Evolutionary conservation across 305 asterid genomes (phyloP), one percentile per base, ranked within the genome.

Genomic region (Solanum hybrid): DNA sequence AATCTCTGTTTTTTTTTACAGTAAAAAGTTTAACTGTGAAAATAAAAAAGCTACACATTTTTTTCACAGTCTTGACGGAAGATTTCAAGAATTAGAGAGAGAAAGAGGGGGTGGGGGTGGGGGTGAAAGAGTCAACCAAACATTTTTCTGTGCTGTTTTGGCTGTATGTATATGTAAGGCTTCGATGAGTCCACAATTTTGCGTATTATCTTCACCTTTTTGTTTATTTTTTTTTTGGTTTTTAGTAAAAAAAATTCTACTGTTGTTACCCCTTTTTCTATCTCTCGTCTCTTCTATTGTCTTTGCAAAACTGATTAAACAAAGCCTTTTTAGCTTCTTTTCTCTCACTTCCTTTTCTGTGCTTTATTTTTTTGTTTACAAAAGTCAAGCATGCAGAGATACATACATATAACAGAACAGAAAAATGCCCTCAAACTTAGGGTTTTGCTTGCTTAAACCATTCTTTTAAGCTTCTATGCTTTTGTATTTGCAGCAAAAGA

Each of bases 301-400:
- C 86, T 85, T 84, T 35, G 79, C 90, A 83, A 61, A 81, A 82
- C 89, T 75, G 87, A 81, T 89, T 40, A 87, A 86, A 73, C 73
- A 74, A 69, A 73, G 69, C 89, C 92, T 92, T 92, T 79, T 86
- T 42, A 89, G 82, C 77, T 57, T 20, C n/a, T 11, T 22, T 61
- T 74, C 82, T 90, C 39, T 84, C 79, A 85, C 91, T 88, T 76
- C 77, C 69, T 89, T 92, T 67, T 88, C 90, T 76, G 92, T 89
- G 91, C 92, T 92, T 93, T 76, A 92, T 90, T 90, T 87, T 78
- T 82, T 39, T 42, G 20, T 18, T 26, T 26, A 29, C 73, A 14
- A 87, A 91, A 90, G 95, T 95, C 95, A 92, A 92, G 95, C 95
- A 92, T 93, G 95, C 96, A 95, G 91, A 92, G 90, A 92, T 92